Evolutionary conservation across 805 yeast genomes (phyloP), one percentile per base, ranked within the genome.

Genomic region (Pichia sporocuriosa): DNA sequence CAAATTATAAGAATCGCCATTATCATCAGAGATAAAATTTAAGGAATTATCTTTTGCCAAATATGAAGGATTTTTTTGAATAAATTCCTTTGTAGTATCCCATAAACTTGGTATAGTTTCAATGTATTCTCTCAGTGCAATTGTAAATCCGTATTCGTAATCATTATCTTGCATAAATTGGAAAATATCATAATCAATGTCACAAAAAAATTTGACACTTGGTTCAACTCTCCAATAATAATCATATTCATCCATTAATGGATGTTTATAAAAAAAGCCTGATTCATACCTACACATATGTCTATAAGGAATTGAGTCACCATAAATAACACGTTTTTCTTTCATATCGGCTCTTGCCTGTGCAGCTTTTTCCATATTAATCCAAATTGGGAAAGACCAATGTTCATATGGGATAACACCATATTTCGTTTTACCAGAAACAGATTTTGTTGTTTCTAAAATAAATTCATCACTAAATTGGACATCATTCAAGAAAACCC

Each of bases 181-280:
- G 74, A 85, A 85, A 23, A 81, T 66, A 59, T 84, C 94, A 61
- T 79, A 81, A 56, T 80, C 77, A 44, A 87, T 68, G 62, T 87
- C 95, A 69, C 95, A 87, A 63, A 69, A 79, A 52, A 86, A 73
- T 61, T 74, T 74, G 58, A 83, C 75, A 57, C 77, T 83, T 15
- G 96, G 95, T 62, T 87, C 96, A 39, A 87, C 93, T 63, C 96
- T 78, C 96, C 96, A 87, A 69, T 88, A 87, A 72, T 81, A 87
- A 47, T 83, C 86, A 63, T 81, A 86, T n/a, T 84, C 81, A 42
- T 69, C 69, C 69, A 87, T 57, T 44, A 81, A 59, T 32, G 79
- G 80, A 58, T 85, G 90, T 61, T 79, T 75, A 70, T 73, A 86
- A 63, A 87, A 87, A 62, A 86, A 83, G 0, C 96, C 96, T 12